Evolutionary conservation across 305 asterid genomes (phyloP).

Genomic region (Plantago coronopus): DNA sequence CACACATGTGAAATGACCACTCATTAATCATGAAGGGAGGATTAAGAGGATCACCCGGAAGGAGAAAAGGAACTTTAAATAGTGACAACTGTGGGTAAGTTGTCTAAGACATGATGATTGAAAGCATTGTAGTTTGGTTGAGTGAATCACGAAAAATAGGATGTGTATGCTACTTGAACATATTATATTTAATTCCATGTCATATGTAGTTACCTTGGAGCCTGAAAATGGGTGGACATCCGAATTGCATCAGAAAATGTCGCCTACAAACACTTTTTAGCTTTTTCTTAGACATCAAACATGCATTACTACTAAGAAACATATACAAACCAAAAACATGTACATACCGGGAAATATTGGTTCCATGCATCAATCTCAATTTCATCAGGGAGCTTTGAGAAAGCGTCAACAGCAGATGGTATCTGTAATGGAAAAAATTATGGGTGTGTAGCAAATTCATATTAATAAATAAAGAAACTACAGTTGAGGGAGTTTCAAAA

Average conservation of each 20-base stretch:
- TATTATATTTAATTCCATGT: not conserved
- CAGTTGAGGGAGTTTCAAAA: not conserved
- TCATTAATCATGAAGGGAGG: too few relatives aligned
- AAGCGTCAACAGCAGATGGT: conserved; percentile 19
- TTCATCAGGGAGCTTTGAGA: conserved; percentile 23
- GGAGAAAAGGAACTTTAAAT: too few relatives aligned
- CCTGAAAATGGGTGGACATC: conserved; percentile 20
- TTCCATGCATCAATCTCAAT: conserved; percentile 20
- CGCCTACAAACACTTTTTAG: conserved; percentile 19
- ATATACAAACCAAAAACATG: not conserved
- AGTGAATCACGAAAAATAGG: not conserved
- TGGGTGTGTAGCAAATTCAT: too few relatives aligned
- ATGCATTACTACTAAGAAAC: not conserved
- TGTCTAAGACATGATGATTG: too few relatives aligned
- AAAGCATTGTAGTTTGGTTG: too few relatives aligned
- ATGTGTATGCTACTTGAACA: not conserved
- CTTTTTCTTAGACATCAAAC: not conserved
- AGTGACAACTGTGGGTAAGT: too few relatives aligned
- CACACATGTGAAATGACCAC: too few relatives aligned
- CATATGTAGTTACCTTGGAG: conserved; percentile 30
- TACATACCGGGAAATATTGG: conserved; percentile 20
- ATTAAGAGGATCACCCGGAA: too few relatives aligned
- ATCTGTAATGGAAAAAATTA: conserved; percentile 21
- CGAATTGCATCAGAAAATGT: conserved; percentile 18
- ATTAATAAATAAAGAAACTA: not conserved